These are phyloP conservation scores for Jamesozyma piceae DNA, from an alignment of 805 yeast genomes.

Conservation along the genomic window DNA sequence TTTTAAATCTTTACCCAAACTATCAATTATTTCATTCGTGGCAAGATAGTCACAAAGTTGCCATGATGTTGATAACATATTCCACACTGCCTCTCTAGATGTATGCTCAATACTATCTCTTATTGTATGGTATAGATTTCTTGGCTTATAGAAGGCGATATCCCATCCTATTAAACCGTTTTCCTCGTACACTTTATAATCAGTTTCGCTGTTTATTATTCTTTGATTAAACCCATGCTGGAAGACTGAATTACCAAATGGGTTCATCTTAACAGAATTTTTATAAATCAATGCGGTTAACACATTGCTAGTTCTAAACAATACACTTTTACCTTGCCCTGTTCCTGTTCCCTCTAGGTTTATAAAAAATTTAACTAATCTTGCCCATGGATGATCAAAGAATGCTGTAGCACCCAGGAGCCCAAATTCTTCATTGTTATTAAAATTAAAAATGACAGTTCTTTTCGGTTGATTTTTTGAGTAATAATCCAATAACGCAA, in stretches of 20 bases:
- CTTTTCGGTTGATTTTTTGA: conserved; percentile 48
- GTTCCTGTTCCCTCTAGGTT: conserved; percentile 92
- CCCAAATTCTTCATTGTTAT: conserved; percentile 85
- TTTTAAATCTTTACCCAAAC: conserved; percentile 13
- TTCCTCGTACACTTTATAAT: conserved; percentile 60
- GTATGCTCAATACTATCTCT: conserved; percentile 61
- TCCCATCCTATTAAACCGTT: conserved; percentile 78
- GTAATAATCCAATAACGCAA: conserved; percentile 55
- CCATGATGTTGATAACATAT: conserved; percentile 66
- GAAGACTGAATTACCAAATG: conserved; percentile 71
- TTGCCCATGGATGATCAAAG: conserved; percentile 62
- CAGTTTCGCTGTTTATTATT: conserved; percentile 72
- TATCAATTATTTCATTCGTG: conserved; percentile 19
- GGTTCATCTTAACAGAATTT: conserved; percentile 43
- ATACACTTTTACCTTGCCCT: conserved; percentile 64
- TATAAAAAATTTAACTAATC: conserved; percentile 51
- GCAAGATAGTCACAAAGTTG: conserved; percentile 47
- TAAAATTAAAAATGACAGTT: conserved; percentile 73
- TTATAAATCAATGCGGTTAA: conserved; percentile 55
- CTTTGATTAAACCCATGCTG: conserved; percentile 79
- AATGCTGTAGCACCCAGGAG: conserved; percentile 72
- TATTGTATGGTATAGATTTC: conserved; percentile 74
- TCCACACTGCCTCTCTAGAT: conserved; percentile 65
- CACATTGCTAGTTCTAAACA: conserved; percentile 76
- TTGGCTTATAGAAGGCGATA: conserved; percentile 79